These are phyloP conservation scores for Fraxinus sp. DNA, from an alignment of 305 asterid species.

Conservation along the genomic window DNA sequence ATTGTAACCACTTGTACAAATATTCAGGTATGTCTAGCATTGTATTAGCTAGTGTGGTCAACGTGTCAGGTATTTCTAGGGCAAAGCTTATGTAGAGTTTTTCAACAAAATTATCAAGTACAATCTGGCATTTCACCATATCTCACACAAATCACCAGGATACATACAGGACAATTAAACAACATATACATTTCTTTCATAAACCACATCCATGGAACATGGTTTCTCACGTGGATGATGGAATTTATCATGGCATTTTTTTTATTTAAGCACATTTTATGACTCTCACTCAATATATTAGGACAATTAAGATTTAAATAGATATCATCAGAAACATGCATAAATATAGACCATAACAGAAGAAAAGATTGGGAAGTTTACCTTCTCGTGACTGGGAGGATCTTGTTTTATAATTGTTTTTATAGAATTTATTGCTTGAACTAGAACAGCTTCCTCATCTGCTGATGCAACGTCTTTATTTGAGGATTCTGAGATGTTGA, in stretches of 20 bases:
- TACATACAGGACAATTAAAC: not conserved
- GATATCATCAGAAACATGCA: not conserved
- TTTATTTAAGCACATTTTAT: not conserved
- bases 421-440: conserved; percentile 84
- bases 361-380: conserved; percentile 32
- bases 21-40: not conserved
- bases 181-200: not conserved
- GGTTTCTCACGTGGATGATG: not conserved
- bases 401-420: conserved; percentile 74
- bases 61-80: not conserved
- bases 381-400: conserved; percentile 76
- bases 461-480: conserved; percentile 43
- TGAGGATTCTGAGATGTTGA: conserved; percentile 53
- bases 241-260: not conserved
- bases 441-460: conserved; percentile 70
- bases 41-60: not conserved
- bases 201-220: not conserved
- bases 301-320: not conserved
- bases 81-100: not conserved
- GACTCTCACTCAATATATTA: not conserved
- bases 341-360: conserved; percentile 15
- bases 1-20: not conserved
- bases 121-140: not conserved
- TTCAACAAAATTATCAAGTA: not conserved
- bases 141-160: not conserved